Base-by-base conservation (phyloP, 495 filamentous ascomycete species). In the Pyronema omphalodes region DNA sequence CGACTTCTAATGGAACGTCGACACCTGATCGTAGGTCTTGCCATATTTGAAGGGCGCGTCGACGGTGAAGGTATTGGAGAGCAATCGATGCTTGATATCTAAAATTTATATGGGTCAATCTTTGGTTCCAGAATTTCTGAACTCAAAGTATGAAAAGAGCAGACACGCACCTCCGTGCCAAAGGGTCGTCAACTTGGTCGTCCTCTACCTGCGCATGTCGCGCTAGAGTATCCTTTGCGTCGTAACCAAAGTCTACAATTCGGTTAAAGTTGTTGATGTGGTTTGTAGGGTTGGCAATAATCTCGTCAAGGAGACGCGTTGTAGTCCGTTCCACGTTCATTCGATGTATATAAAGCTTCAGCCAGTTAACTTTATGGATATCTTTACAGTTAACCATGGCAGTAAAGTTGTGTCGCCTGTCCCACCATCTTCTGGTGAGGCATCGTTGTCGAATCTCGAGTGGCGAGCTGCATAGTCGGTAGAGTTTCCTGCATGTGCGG, bases 151-250 rank as follows among this genome's bases (percentile, higher is more conserved):
- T n/a, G n/a, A n/a, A n/a, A n/a, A n/a, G 59, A 41, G 39, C 53
- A 15, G n/a, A 33, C 37, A 56, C 56, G 51, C 67, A 94, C 80
- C 84, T 82, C 70, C 87, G 75, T 12, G 91, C 86, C 58, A 98
- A 68, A 50, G 81, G 73, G 71, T 98, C 88, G 17, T 83, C 78
- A 9, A 66, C 70, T 12, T 76, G 71, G n/a, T 80, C 73, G 34
- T 72, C 70, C 35, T 74, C 69, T 40, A 43, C 58, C 8, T 69
- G 67, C 47, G 74, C 74, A 59, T 93, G 78, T 54, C 74, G 71
- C 41, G 89, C 58, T 37, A 98, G 72, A 18, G 77, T 79, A 64
- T 94, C 91, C 64, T 94, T 94, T 17, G 78, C 85, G 73, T 96
- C 87, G 55, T 84, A 89, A 0, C 88, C 91, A 58, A 78, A 69